Conservation (phyloP, 371 early-diverging fungal genomes). For the Paraphysoderma sedebokerense region DNA sequence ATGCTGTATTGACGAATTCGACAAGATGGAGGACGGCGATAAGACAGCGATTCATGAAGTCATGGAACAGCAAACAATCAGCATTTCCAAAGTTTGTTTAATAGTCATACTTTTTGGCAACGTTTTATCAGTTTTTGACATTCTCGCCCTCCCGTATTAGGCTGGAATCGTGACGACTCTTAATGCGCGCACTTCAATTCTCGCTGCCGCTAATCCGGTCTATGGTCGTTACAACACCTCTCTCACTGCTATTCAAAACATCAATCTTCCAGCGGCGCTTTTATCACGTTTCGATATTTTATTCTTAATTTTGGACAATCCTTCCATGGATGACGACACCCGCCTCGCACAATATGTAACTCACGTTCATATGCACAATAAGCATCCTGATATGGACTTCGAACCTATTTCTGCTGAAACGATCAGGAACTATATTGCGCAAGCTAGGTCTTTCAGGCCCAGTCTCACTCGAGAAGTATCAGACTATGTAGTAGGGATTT, state of each 20-base stretch:
- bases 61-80: slow-evolving; percentile 93
- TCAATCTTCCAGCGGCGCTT: slow-evolving; percentile 89
- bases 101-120: not conserved
- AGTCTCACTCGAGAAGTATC: slow-evolving; percentile 52
- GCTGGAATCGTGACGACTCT: slow-evolving; percentile 88
- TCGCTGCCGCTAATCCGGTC: slow-evolving; percentile 82
- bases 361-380: slow-evolving; percentile 70
- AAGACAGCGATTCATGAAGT: slow-evolving; percentile 86
- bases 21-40: slow-evolving; percentile 82
- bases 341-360: slow-evolving; percentile 78
- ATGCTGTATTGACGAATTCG: slow-evolving; percentile 92
- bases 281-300: slow-evolving; percentile 94
- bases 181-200: slow-evolving; percentile 76
- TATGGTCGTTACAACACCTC: slow-evolving; percentile 72
- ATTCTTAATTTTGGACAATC: slow-evolving; percentile 74
- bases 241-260: slow-evolving; percentile 71
- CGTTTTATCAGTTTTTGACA: slow-evolving; percentile 8
- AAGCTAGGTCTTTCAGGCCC: slow-evolving; percentile 56
- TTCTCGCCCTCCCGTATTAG: too few species aligned
- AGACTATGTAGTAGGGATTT: slow-evolving; percentile 73
- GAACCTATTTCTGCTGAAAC: slow-evolving; percentile 34
- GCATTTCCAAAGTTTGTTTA: slow-evolving; percentile 80
- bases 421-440: slow-evolving; percentile 46
- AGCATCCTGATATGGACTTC: slow-evolving; percentile 47
- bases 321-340: slow-evolving; percentile 50